phyloP scores from a whole-genome alignment of 129 eudicot species.

The Pulicaria dysenterica region DNA sequence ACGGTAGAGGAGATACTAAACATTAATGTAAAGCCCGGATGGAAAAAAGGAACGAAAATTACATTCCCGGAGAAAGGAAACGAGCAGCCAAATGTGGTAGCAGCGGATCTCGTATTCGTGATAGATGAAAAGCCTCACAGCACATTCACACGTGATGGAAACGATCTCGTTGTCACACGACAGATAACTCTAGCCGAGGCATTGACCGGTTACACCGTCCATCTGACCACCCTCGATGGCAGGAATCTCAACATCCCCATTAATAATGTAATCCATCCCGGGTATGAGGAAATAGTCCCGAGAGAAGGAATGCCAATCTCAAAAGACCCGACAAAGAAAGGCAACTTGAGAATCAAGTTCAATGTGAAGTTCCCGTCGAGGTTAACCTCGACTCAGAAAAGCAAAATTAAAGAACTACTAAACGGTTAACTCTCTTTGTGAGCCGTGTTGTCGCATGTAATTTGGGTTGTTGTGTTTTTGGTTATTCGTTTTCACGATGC shows the following conservation, averaged over 20 bases:
- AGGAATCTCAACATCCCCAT: conserved; percentile 34
- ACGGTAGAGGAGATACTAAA: conserved; percentile 54
- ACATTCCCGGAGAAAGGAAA: conserved; percentile 62
- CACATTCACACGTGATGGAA: conserved; percentile 45
- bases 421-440: conserved; percentile 20
- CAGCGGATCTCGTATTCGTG: conserved; percentile 47
- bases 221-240: conserved; percentile 38
- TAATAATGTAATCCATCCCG: conserved; percentile 27
- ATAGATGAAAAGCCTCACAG: conserved; percentile 57
- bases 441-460: conserved; percentile 1
- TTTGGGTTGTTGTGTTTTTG: not conserved
- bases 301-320: conserved; percentile 45
- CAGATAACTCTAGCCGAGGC: conserved; percentile 38
- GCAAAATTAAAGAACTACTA: conserved; percentile 30
- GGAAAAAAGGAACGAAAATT: conserved; percentile 62
- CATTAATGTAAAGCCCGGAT: conserved; percentile 61
- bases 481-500: not conserved
- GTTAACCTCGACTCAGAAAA: conserved; percentile 30
- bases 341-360: conserved; percentile 37
- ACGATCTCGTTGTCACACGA: conserved; percentile 39
- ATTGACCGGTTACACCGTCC: conserved; percentile 35
- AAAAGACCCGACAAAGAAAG: conserved; percentile 38
- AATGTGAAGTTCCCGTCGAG: conserved; percentile 37
- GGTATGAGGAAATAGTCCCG: conserved; percentile 31
- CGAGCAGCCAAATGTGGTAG: conserved; percentile 43